Conservation (phyloP, 805 yeast genomes). For the Starmerella davenportii region DNA sequence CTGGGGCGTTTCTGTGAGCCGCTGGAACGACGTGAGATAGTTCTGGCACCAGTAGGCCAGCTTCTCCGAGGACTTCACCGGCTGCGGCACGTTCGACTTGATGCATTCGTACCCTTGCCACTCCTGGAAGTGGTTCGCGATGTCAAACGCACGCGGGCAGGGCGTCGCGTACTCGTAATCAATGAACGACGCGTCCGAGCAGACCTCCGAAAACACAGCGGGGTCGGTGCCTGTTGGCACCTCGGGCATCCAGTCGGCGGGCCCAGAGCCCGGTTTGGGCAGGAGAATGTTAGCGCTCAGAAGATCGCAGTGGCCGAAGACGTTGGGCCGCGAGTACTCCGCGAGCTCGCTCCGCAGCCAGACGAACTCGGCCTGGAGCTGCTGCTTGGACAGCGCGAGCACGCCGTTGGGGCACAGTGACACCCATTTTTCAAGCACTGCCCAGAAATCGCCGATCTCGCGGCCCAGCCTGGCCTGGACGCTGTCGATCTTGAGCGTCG, state of each 20-base stretch:
- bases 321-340: slow-evolving; percentile 31
- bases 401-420: slow-evolving; percentile 36
- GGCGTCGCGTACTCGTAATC: slow-evolving; percentile 60
- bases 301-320: slow-evolving; percentile 54
- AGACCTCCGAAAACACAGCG: background rate
- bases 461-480: slow-evolving; percentile 3
- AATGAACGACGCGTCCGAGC: slow-evolving; percentile 31
- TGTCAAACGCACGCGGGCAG: slow-evolving; percentile 57
- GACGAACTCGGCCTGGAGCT: slow-evolving; percentile 32
- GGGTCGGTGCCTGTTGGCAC: slow-evolving; percentile 3
- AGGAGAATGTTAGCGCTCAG: slow-evolving; percentile 57
- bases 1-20: slow-evolving; percentile 14
- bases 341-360: slow-evolving; percentile 35
- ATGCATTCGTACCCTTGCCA: slow-evolving; percentile 74
- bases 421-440: slow-evolving; percentile 44
- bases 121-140: slow-evolving; percentile 57
- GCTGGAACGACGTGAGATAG: slow-evolving; percentile 28
- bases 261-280: slow-evolving; percentile 25
- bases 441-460: slow-evolving; percentile 34
- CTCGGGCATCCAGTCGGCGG: slow-evolving; percentile 1
- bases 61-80: slow-evolving; percentile 27
- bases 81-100: slow-evolving; percentile 38
- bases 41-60: slow-evolving; percentile 41
- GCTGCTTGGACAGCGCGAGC: slow-evolving; percentile 24
- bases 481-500: slow-evolving; percentile 21